These are phyloP conservation scores for Diutina sp. DNA, from an alignment of 1,139 yeast genomes.

Conservation along the genomic window DNA sequence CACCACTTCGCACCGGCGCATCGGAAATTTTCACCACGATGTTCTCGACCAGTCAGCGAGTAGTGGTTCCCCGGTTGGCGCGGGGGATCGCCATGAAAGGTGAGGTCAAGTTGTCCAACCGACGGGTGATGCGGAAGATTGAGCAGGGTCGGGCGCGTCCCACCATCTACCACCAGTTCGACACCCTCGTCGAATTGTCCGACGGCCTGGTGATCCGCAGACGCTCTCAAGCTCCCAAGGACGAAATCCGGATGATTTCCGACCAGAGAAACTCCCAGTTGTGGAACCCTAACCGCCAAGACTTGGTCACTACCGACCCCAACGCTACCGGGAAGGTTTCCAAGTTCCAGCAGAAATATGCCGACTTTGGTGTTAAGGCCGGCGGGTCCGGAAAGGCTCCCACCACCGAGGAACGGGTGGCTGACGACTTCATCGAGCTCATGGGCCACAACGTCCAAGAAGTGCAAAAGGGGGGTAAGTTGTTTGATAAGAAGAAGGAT, in stretches of 20 bases:
- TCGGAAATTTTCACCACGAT: background rate
- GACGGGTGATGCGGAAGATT: slow-evolving; percentile 44
- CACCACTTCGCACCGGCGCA: background rate
- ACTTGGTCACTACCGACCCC: slow-evolving; percentile 61
- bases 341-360: slow-evolving; percentile 69
- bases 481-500: slow-evolving; percentile 37
- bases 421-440: slow-evolving; percentile 18
- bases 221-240: slow-evolving; percentile 80
- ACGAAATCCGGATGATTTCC: slow-evolving; percentile 70
- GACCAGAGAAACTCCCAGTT: slow-evolving; percentile 79
- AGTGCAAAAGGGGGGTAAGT: slow-evolving; percentile 52
- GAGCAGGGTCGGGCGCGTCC: slow-evolving; percentile 79
- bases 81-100: slow-evolving; percentile 2
- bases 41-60: background rate
- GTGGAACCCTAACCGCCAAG: slow-evolving; percentile 84
- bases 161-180: slow-evolving; percentile 82
- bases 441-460: slow-evolving; percentile 52
- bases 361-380: slow-evolving; percentile 31
- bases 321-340: slow-evolving; percentile 79
- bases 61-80: slow-evolving; percentile 1
- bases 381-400: slow-evolving; percentile 9
- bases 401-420: slow-evolving; percentile 3
- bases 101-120: slow-evolving; percentile 30
- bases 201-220: slow-evolving; percentile 86
- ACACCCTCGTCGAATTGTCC: slow-evolving; percentile 73